A percentile compares a stretch with the other conserved stretches of the same genome.
Conservation (phyloP, 2,329 filamentous ascomycete species). For the Coniochaeta prunicola region DNA sequence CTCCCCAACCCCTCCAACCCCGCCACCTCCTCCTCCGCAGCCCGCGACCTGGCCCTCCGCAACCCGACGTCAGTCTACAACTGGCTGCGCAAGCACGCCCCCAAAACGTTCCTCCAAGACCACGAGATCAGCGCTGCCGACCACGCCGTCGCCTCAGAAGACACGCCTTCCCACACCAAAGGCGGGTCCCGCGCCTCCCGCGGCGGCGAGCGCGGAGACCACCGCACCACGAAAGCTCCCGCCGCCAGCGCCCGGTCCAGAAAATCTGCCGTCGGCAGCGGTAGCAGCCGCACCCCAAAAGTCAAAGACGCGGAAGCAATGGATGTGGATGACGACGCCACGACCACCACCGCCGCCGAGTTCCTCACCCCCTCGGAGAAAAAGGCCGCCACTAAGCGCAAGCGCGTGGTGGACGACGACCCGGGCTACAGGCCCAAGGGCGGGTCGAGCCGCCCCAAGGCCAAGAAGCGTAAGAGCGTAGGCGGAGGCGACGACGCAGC, state of each 20-base stretch:
- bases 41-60: slow-evolving; percentile 48
- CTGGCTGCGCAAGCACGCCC: slow-evolving; percentile 82
- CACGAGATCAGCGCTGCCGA: slow-evolving; percentile 37
- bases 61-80: slow-evolving; percentile 94
- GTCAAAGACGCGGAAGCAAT: neutral
- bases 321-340: slow-evolving; percentile 14
- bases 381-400: slow-evolving; percentile 32
- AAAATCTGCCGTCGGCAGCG: neutral
- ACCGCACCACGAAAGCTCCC: neutral
- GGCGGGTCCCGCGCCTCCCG: neutral
- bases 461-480: slow-evolving; percentile 54
- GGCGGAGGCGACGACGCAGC: slow-evolving; percentile 19
- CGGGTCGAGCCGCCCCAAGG: slow-evolving; percentile 43
- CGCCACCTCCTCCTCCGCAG: slow-evolving; percentile 33
- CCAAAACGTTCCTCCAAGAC: slow-evolving; percentile 78
- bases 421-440: slow-evolving; percentile 52
- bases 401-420: slow-evolving; percentile 46
- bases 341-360: slow-evolving; percentile 18
- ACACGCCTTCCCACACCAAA: slow-evolving; percentile 4
- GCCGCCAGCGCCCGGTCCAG: neutral
- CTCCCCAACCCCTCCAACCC: slow-evolving; percentile 30
- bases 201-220: neutral
- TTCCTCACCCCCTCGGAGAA: slow-evolving; percentile 14
- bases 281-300: neutral
- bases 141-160: slow-evolving; percentile 10